A percentile compares a stretch with the other conserved stretches of the same genome.
These are phyloP conservation scores for Ocimum tenuiflorum DNA, from an alignment of 257 asterid genomes.

Conservation along the genomic window DNA sequence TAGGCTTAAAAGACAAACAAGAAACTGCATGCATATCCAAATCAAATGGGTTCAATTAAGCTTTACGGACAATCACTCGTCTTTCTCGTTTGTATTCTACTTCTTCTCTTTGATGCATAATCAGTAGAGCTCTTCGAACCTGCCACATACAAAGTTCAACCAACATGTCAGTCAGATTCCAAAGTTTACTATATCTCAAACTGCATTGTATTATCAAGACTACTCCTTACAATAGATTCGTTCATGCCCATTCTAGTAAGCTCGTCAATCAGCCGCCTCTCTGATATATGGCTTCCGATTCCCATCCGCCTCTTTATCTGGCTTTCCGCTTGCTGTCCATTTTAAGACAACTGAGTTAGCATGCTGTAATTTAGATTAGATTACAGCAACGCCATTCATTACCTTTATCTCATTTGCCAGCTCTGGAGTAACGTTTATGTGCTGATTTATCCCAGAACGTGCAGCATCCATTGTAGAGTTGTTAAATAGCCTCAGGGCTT, in stretches of 20 bases:
- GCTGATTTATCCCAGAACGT: conserved; percentile 76
- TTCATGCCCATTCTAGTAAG: conserved; percentile 90
- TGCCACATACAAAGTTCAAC: no score
- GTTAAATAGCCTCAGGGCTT: conserved; percentile 83
- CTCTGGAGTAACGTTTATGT: conserved; percentile 80
- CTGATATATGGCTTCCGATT: conserved; percentile 86
- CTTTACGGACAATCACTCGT: conserved; percentile 69
- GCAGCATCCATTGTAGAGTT: conserved; percentile 97
- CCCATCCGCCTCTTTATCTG: conserved; percentile 98
- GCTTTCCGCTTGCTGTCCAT: conserved; percentile 75
- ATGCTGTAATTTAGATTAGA: not conserved
- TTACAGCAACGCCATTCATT: not conserved
- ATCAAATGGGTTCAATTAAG: no score
- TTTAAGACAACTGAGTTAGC: conserved; percentile 7
- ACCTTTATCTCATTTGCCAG: conserved; percentile 88
- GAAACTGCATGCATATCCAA: no score
- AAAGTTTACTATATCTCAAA: no score
- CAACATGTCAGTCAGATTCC: not conserved
- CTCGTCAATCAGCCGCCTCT: conserved; percentile 82
- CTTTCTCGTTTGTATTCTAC: conserved; percentile 88
- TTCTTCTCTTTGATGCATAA: conserved; percentile 96
- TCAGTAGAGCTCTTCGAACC: conserved; percentile 84
- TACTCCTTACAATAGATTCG: conserved; percentile 59
- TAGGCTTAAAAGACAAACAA: no score
- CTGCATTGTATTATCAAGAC: not conserved